Evolutionary conservation across 345 rosid species (phyloP), one percentile per base, ranked within the genome.

Genomic region (Linum trigynum): DNA sequence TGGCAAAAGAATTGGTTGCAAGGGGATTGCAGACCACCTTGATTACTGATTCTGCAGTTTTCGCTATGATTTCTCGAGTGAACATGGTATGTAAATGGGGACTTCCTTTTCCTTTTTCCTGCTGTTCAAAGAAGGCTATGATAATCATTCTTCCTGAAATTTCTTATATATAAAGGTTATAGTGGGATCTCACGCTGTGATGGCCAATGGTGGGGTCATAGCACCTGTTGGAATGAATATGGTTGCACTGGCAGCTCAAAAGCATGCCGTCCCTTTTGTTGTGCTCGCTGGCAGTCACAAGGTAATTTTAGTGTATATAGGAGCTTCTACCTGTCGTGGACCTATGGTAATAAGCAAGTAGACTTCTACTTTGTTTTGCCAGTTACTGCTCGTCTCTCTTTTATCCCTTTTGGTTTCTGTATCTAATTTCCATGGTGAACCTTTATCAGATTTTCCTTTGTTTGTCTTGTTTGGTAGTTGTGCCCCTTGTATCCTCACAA

Each of bases 131-230:
- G 65, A 50, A 36, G 36, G 65, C 45, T 38, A 67, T 45, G 69
- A 66, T 72, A 66, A 37, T 63, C 39, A 12, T 50, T 39, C 53
- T 51, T 75, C 48, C 69, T 62, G 36, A 63, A 74, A 72, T 70
- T 53, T 77, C 50, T 53, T 53, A 59, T 65, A 23, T 23, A 39
- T 57, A 65, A 72, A 91, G 97, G 99, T 95, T 74, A 95, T 91
- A 57, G 92, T 95, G 68, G 99, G 97, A 76, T 96, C 99, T 71
- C 97, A 91, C 74, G 97, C 91, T 64, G 96, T 95, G 48, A 87
- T 95, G 97, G 96, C 99, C 55, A 89, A 91, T 78, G 99, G 97
- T 67, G 96, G 96, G 67, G 95, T 91, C 65, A 87, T 95, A 72
- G 97, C 91, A 69, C 97, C 97, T 68, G 95, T 95, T 69, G 99